Evolutionary conservation across 768 basidiomycete genomes (phyloP).

Genomic region (Strobilomyces dryophilus): DNA sequence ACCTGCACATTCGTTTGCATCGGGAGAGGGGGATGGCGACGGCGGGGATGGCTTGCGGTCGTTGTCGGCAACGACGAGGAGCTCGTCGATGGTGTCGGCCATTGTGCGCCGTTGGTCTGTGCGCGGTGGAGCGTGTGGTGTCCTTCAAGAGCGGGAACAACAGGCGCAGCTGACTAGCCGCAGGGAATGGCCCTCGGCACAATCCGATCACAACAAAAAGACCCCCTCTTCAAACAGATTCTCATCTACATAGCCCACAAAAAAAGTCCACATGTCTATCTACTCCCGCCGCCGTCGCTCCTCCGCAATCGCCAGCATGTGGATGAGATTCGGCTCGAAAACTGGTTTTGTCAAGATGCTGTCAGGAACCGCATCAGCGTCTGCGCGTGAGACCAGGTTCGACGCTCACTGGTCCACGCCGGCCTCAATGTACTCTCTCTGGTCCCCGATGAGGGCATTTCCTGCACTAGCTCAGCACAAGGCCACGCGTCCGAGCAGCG

Average conservation of each 20-base stretch:
- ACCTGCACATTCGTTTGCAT: slow-evolving; percentile 41
- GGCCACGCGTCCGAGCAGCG: not conserved
- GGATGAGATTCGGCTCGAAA: slow-evolving; percentile 47
- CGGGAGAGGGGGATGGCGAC: slow-evolving; percentile 43
- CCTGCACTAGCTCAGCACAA: slow-evolving; percentile 32
- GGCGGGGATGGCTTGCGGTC: slow-evolving; percentile 24
- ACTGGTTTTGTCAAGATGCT: slow-evolving; percentile 83
- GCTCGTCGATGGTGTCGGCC: slow-evolving; percentile 24
- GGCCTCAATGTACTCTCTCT: slow-evolving; percentile 70
- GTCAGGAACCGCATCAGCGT: slow-evolving; percentile 4
- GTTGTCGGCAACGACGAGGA: slow-evolving; percentile 4
- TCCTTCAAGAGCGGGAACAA: slow-evolving; percentile 26
- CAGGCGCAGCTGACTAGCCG: slow-evolving; percentile 31
- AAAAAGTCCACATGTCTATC: not conserved
- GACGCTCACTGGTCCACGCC: slow-evolving; percentile 66
- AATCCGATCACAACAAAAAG: slow-evolving; percentile 30
- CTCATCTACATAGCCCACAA: not conserved
- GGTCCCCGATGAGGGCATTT: slow-evolving; percentile 56
- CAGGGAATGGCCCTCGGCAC: slow-evolving; percentile 30
- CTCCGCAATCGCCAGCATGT: slow-evolving; percentile 40
- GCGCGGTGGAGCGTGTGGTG: slow-evolving; percentile 25
- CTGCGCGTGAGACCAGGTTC: not conserved
- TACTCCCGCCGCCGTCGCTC: slow-evolving; percentile 32
- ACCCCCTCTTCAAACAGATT: slow-evolving; percentile 5
- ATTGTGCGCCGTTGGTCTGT: slow-evolving; percentile 30